Evolutionary conservation across 495 filamentous ascomycete species (phyloP).

Genomic region (Aspergillus sparsus): DNA sequence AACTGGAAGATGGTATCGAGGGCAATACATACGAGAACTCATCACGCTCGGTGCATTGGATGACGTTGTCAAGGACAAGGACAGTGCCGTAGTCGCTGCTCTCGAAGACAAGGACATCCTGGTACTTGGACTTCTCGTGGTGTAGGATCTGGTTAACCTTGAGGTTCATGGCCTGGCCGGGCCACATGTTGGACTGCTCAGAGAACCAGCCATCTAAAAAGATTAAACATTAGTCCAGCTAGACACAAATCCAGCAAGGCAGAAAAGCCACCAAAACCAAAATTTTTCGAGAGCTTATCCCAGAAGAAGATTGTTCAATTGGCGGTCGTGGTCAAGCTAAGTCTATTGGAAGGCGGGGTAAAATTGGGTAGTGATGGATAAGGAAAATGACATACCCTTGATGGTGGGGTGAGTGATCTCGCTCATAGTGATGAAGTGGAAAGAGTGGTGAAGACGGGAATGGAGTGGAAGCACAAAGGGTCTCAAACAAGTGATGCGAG

Average conservation of each 20-base stretch:
- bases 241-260: not conserved
- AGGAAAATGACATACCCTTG: constrained; percentile 49
- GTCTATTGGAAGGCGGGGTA: constrained; percentile 28
- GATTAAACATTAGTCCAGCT: constrained; percentile 1
- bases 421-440: constrained; percentile 47
- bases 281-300: not conserved
- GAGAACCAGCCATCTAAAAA: constrained; percentile 97
- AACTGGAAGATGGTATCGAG: not conserved
- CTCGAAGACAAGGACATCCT: constrained; percentile 98
- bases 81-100: constrained; percentile 95
- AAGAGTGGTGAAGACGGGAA: constrained; percentile 18
- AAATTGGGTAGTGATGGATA: constrained; percentile 21
- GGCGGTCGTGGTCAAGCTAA: not conserved
- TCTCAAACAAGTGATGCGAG: constrained; percentile 26
- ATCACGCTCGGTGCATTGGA: constrained; percentile 96
- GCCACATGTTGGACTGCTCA: constrained; percentile 97
- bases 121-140: constrained; percentile 98
- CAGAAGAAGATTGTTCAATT: not conserved
- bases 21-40: constrained; percentile 74
- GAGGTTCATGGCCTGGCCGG: constrained; percentile 97
- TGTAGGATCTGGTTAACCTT: constrained; percentile 97
- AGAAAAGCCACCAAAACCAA: constrained; percentile 2
- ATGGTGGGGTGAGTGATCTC: constrained; percentile 62
- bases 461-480: constrained; percentile 19
- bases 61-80: constrained; percentile 97